A percentile compares a stretch with the other conserved stretches of the same genome.
Conservation (phyloP, 164 flowering plant species). For the Nymphaea colorata region DNA sequence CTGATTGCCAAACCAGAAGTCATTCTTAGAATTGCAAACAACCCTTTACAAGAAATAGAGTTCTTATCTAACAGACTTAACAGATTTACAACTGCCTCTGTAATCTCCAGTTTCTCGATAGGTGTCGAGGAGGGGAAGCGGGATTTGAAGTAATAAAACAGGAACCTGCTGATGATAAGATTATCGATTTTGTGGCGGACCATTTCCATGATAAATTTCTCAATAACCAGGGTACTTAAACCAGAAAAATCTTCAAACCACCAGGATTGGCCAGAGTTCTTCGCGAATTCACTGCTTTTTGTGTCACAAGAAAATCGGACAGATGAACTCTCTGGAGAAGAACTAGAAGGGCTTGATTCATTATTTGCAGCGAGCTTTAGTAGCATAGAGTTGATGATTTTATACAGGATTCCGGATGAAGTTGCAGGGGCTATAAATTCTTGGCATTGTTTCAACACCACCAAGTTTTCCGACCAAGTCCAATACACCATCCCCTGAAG, state of each 20-base stretch:
- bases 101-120: constrained; percentile 29
- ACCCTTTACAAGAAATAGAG: constrained; percentile 40
- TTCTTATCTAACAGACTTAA: constrained; percentile 40
- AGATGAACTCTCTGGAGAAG: constrained; percentile 33
- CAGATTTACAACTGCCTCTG: constrained; percentile 27
- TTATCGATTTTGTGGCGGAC: constrained; percentile 36
- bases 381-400: constrained; percentile 25
- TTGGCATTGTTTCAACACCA: constrained; percentile 39
- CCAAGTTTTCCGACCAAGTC: constrained; percentile 53
- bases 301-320: constrained; percentile 40
- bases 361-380: constrained; percentile 18
- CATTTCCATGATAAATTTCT: constrained; percentile 25
- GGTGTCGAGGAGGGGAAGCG: constrained; percentile 16
- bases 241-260: constrained; percentile 66
- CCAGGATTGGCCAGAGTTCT: constrained; percentile 26
- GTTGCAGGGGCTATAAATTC: constrained; percentile 10
- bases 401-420: constrained; percentile 22
- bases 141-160: constrained; percentile 48
- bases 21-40: constrained; percentile 42
- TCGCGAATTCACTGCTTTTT: constrained; percentile 31
- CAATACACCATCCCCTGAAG: constrained; percentile 31
- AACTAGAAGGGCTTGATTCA: constrained; percentile 23
- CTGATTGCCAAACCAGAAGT: constrained; percentile 26
- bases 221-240: constrained; percentile 25
- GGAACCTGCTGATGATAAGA: constrained; percentile 34